Evolutionary conservation across 805 yeast genomes (phyloP), one percentile per base, ranked within the genome.

Genomic region (Yamadazyma insecticola): DNA sequence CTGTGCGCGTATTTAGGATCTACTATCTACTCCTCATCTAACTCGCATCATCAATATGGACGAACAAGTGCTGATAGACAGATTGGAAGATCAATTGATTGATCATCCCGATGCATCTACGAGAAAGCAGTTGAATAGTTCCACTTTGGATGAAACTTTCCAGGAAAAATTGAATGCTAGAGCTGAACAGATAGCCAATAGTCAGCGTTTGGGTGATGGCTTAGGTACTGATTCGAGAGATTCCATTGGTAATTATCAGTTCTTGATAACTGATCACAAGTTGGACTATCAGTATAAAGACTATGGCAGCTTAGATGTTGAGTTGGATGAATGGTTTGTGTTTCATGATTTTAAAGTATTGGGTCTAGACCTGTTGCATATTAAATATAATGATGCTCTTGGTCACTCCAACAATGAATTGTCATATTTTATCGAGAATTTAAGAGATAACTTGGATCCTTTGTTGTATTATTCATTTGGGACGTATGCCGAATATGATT

Each of bases 81-180:
- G 63, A 36, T 58, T 71, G 26, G 76, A 71, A 30, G 75, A 67
- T 36, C 65, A 61, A 39, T 57, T 63, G 30, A 63, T 63, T n/a
- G 70, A 66, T 36, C 61, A 64, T 37, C 68, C 70, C 0, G 64
- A 61, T 34, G 57, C 58, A 3, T 32, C 43, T 15, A 53, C 67
- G 7, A 41, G 49, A 28, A 41, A 49, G 22, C 59, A 58, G 14
- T 41, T 60, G 11, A 40, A 41, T 6, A 59, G 53, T n/a, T 41
- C 45, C 7, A 47, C 57, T 3, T 44, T 59, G 11, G 70, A 65
- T 36, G 64, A 63, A 34, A 58, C 70, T 16, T 65, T 65, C 33
- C 72, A 65, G 39, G 53, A 49, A 31, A 61, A 62, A 36, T 44
- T 65, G 35, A 63, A 64, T 37, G 70, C 59, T 13, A 36, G 67